Conservation (phyloP, 805 yeast genomes). For the Nakazawaea ishiwadae region DNA sequence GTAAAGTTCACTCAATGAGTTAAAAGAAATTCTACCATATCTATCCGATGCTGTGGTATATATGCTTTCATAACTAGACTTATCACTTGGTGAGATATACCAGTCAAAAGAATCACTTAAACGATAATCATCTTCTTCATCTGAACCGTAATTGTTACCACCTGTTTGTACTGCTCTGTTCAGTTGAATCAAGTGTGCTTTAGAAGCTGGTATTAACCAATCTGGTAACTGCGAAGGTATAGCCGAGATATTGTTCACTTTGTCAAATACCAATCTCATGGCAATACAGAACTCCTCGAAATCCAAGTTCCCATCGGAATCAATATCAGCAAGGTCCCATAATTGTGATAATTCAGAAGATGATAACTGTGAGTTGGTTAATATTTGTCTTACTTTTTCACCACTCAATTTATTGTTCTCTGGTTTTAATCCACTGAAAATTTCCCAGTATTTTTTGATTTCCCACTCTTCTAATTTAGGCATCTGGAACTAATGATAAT, state of each 20-base stretch:
- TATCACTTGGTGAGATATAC: conserved; percentile 92
- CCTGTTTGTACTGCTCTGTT: conserved; percentile 58
- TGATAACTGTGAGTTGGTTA: conserved; percentile 81
- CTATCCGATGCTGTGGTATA: conserved; percentile 71
- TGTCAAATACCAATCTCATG: conserved; percentile 90
- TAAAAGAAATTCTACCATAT: conserved; percentile 76
- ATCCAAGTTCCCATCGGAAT: conserved; percentile 85
- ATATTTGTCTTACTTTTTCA: conserved; percentile 77
- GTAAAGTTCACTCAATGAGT: conserved; percentile 66
- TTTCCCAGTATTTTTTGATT: conserved; percentile 96
- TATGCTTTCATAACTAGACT: conserved; percentile 70
- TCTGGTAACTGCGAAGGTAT: conserved; percentile 77
- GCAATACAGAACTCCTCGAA: conserved; percentile 98
- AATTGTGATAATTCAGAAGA: conserved; percentile 74
- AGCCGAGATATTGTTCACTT: conserved; percentile 55
- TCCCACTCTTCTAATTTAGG: conserved; percentile 92
- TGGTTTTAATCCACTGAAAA: conserved; percentile 87
- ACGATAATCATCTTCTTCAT: conserved; percentile 61
- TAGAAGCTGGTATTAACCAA: conserved; percentile 91
- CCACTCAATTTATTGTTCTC: conserved; percentile 75
- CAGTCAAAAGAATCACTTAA: conserved; percentile 78
- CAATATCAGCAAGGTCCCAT: conserved; percentile 93
- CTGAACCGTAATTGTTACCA: conserved; percentile 23
- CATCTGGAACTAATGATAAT: conserved; percentile 17
- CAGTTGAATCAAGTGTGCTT: conserved; percentile 81